Conservation (phyloP, 805 yeast species). For the Lachancea waltii region DNA sequence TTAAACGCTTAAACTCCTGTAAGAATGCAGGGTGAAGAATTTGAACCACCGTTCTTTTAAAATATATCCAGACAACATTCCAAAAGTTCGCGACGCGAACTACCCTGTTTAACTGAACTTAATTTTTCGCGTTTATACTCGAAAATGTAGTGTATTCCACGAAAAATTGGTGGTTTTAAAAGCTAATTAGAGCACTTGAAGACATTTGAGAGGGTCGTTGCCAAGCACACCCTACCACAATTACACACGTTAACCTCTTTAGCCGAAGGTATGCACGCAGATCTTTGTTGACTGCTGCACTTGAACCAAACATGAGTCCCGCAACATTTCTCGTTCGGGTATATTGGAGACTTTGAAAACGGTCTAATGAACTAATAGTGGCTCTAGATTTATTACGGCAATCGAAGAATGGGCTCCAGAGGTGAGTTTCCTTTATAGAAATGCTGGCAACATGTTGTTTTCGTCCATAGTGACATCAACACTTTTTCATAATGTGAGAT, state of each 20-base stretch:
- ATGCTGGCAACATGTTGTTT: not conserved
- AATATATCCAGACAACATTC: not conserved
- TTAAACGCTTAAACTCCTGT: no score
- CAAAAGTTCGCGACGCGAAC: not conserved
- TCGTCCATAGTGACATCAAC: not conserved
- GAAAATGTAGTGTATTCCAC: not conserved
- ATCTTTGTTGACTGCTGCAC: no score
- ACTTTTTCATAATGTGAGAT: not conserved
- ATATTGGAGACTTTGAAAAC: no score
- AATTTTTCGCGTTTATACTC: constrained; percentile 3
- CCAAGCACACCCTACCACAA: not conserved
- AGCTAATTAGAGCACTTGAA: no score
- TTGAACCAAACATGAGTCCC: no score
- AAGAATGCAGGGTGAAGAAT: not conserved
- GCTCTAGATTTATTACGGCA: no score
- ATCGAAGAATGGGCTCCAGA: no score
- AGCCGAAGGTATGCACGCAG: no score
- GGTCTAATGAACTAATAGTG: no score
- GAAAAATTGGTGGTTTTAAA: not conserved
- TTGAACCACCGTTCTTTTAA: not conserved
- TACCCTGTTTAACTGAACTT: not conserved
- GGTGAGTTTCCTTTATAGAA: no score
- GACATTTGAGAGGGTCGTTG: not conserved
- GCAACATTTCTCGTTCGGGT: no score
- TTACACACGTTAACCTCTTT: no score